These are phyloP conservation scores for Coniochaeta ligniaria DNA, from an alignment of 2,329 filamentous ascomycete species.

Conservation along the genomic window DNA sequence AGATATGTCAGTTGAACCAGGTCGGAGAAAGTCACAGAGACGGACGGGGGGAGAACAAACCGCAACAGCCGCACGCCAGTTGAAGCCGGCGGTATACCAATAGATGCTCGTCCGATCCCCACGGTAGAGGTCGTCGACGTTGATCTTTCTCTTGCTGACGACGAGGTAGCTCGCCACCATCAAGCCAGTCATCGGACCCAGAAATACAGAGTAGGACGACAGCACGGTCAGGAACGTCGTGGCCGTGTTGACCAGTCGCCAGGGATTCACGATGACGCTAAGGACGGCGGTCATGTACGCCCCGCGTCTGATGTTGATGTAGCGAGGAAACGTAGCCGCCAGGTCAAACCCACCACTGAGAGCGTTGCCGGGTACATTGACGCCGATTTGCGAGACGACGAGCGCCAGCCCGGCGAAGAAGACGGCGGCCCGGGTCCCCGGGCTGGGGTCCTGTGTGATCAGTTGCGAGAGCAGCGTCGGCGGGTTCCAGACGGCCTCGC, in stretches of 20 bases:
- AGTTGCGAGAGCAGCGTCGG: constrained; percentile 25
- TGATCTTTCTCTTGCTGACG: constrained; percentile 24
- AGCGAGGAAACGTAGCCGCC: constrained; percentile 27
- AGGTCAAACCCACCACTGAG: constrained; percentile 25
- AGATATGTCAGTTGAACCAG: not conserved
- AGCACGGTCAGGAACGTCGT: constrained; percentile 27
- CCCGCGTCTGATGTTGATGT: constrained; percentile 29
- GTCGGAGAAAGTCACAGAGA: not conserved
- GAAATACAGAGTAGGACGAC: constrained; percentile 27
- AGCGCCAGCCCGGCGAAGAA: constrained; percentile 29
- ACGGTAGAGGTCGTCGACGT: constrained; percentile 26
- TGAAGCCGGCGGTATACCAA: constrained; percentile 31
- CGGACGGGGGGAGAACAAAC: constrained; percentile 17
- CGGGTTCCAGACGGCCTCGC: constrained; percentile 29
- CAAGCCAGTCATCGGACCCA: constrained; percentile 31
- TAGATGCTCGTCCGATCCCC: constrained; percentile 24
- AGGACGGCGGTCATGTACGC: constrained; percentile 27
- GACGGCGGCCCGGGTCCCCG: constrained; percentile 26
- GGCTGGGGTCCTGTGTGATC: constrained; percentile 18
- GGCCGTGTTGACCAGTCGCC: constrained; percentile 28
- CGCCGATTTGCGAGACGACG: constrained; percentile 1
- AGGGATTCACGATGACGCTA: constrained; percentile 28
- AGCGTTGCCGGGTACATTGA: constrained; percentile 1
- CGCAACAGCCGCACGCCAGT: constrained; percentile 30
- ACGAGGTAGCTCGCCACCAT: constrained; percentile 28